These are phyloP conservation scores for Botrytis deweyae DNA, from an alignment of 2,329 filamentous ascomycete genomes.

Conservation along the genomic window DNA sequence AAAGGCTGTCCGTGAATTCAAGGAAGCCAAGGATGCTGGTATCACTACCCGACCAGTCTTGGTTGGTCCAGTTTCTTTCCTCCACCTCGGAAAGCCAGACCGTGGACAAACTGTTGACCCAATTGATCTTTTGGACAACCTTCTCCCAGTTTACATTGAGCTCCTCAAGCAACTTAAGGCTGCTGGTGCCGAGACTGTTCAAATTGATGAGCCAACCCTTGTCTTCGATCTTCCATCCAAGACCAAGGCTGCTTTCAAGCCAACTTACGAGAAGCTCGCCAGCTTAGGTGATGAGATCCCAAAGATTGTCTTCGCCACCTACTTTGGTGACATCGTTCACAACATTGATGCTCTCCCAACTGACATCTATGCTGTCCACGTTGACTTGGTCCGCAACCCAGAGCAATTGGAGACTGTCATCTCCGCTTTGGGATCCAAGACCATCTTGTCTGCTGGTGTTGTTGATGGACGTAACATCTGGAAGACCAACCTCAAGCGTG, in stretches of 20 bases:
- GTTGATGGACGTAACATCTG: slow-evolving; percentile 99
- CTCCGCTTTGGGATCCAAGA: slow-evolving; percentile 79
- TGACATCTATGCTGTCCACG: slow-evolving; percentile 80
- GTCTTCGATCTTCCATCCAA: slow-evolving; percentile 90
- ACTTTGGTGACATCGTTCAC: slow-evolving; percentile 99
- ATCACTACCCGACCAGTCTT: slow-evolving; percentile 91
- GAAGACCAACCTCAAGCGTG: slow-evolving; percentile 99
- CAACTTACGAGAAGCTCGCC: slow-evolving; percentile 87
- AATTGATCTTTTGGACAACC: slow-evolving; percentile 89
- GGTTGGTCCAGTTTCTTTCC: slow-evolving; percentile 95
- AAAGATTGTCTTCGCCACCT: slow-evolving; percentile 88
- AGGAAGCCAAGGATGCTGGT: slow-evolving; percentile 96
- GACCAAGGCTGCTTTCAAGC: slow-evolving; percentile 97
- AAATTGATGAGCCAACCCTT: slow-evolving; percentile 97
- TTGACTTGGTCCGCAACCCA: slow-evolving; percentile 96
- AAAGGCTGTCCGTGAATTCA: slow-evolving; percentile 93
- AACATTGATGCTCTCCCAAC: slow-evolving; percentile 89
- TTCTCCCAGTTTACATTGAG: slow-evolving; percentile 91
- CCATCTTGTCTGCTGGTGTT: slow-evolving; percentile 90
- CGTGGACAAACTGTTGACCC: slow-evolving; percentile 90
- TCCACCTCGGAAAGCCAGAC: slow-evolving; percentile 96
- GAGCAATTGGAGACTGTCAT: slow-evolving; percentile 91
- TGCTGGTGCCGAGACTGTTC: slow-evolving; percentile 92
- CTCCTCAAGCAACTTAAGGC: slow-evolving; percentile 91
- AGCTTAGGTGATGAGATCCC: slow-evolving; percentile 77